phyloP scores from a whole-genome alignment of 2,329 filamentous ascomycete species.

The Cercospora citrullina region DNA sequence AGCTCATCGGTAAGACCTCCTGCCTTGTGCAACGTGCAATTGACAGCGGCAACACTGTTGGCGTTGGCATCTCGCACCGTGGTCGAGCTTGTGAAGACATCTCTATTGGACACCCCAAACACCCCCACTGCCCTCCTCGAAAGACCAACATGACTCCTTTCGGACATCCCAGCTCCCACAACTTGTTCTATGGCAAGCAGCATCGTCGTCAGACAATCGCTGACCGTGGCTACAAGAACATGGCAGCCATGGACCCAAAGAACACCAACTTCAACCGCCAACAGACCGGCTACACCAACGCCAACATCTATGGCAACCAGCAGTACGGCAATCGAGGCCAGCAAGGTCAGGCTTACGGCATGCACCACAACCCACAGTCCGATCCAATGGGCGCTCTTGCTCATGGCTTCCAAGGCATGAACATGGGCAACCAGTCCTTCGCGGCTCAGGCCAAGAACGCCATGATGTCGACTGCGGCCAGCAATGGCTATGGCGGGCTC shows the following conservation, averaged over 20 bases:
- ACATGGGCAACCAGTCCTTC: slow-evolving; percentile 39
- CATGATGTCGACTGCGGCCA: slow-evolving; percentile 36
- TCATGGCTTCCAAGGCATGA: slow-evolving; percentile 45
- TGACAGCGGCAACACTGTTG: slow-evolving; percentile 16
- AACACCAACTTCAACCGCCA: slow-evolving; percentile 36
- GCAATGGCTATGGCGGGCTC: slow-evolving; percentile 34
- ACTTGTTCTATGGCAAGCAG: slow-evolving; percentile 24
- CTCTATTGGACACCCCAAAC: slow-evolving; percentile 10
- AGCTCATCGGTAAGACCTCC: slow-evolving; percentile 30
- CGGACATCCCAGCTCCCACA: slow-evolving; percentile 18
- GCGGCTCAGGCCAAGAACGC: slow-evolving; percentile 39
- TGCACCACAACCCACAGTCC: slow-evolving; percentile 35
- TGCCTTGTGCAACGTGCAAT: slow-evolving; percentile 17
- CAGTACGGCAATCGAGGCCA: slow-evolving; percentile 36
- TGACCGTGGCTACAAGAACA: slow-evolving; percentile 31
- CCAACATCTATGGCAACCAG: slow-evolving; percentile 34
- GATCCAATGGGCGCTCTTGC: slow-evolving; percentile 40
- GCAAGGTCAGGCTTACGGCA: slow-evolving; percentile 38
- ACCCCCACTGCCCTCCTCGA: slow-evolving; percentile 17
- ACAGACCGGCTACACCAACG: slow-evolving; percentile 35
- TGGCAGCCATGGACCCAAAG: slow-evolving; percentile 40
- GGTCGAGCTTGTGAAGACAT: slow-evolving; percentile 17
- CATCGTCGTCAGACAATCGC: slow-evolving; percentile 23
- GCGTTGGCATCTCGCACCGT: slow-evolving; percentile 17
- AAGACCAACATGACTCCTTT: slow-evolving; percentile 22